Evolutionary conservation across 1,284 basidiomycete species (phyloP), one percentile per base, ranked within the genome.

Genomic region (Melampsora larici-populina): DNA sequence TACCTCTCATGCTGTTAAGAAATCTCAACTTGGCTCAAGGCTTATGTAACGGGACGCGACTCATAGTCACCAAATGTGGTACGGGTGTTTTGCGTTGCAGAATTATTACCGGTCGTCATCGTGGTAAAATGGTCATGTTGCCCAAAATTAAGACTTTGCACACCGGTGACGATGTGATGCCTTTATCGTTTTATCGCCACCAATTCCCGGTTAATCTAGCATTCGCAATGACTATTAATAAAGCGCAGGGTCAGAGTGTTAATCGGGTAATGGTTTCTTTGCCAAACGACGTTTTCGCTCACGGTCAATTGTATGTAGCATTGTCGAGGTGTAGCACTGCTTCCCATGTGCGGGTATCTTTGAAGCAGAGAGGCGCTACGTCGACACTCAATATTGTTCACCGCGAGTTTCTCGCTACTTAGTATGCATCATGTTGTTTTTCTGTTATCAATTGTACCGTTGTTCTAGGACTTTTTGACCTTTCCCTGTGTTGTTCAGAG

Each of bases 271-370:
- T 82, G 1, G 36, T 85, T 5, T 82, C 86, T 79, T 73, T 87
- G 0, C 83, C 81, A 0, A 71, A 78, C 6, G 82, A 84, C 0
- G 85, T 86, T 0, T 87, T 87, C 78, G 49, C 82, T 1, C 86
- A 87, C 83, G 85, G 86, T 0, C 86, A 86, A 70, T 81, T 87
- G 0, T 86, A 87, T 82, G 86, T 86, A 31, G 86, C 85, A 9
- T 13, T 43, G 40, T 43, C 40, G 1, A 4, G 40, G 1, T 43
- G 40, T 43, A 43, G n/a, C n/a, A n/a, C n/a, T n/a, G n/a, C n/a
- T n/a, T n/a, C n/a, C n/a, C n/a, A n/a, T n/a, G n/a, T n/a, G n/a
- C n/a, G n/a, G n/a, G n/a, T n/a, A n/a, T n/a, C n/a, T n/a, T n/a
- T n/a, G n/a, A n/a, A n/a, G n/a, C n/a, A n/a, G n/a, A n/a, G n/a